Evolutionary conservation across 139 green algal genomes (phyloP).

Genomic region (Haematococcus lacustris): DNA sequence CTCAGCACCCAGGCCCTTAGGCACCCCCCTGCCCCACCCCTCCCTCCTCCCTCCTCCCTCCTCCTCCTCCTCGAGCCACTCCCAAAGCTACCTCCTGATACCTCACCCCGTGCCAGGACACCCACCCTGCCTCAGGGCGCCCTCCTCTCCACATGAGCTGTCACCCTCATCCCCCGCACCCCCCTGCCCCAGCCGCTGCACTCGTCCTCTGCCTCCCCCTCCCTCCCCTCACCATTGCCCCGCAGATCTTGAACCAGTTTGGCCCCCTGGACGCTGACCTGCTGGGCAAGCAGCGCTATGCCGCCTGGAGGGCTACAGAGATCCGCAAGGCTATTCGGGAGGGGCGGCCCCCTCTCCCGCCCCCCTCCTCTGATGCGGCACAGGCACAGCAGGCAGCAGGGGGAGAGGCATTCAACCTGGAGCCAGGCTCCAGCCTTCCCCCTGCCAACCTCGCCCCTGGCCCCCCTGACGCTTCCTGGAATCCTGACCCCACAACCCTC

Average conservation of each 20-base stretch:
- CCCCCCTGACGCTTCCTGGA: neutral
- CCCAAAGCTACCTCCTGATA: too few species aligned
- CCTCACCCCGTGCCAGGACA: too few species aligned
- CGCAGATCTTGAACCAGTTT: slow-evolving; percentile 67
- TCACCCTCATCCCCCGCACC: too few species aligned
- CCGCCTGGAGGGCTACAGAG: slow-evolving; percentile 78
- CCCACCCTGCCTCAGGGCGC: too few species aligned
- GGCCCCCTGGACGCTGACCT: slow-evolving; percentile 57
- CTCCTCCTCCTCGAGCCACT: too few species aligned
- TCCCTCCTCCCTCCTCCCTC: too few species aligned
- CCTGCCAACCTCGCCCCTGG: neutral
- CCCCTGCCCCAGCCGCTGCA: too few species aligned
- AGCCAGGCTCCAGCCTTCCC: neutral
- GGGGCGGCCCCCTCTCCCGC: slow-evolving; percentile 52
- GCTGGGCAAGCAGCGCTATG: slow-evolving; percentile 73
- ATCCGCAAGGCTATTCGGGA: slow-evolving; percentile 78
- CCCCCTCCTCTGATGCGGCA: slow-evolving; percentile 8
- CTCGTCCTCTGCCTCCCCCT: too few species aligned
- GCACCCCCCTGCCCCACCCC: too few species aligned
- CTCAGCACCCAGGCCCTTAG: too few species aligned
- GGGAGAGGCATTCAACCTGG: neutral
- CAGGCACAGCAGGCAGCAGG: neutral
- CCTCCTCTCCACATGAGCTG: too few species aligned
- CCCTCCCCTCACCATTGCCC: neutral
- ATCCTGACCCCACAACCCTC: neutral